phyloP scores from a whole-genome alignment of 2,329 filamentous ascomycete species.

The Huntiella decipiens region DNA sequence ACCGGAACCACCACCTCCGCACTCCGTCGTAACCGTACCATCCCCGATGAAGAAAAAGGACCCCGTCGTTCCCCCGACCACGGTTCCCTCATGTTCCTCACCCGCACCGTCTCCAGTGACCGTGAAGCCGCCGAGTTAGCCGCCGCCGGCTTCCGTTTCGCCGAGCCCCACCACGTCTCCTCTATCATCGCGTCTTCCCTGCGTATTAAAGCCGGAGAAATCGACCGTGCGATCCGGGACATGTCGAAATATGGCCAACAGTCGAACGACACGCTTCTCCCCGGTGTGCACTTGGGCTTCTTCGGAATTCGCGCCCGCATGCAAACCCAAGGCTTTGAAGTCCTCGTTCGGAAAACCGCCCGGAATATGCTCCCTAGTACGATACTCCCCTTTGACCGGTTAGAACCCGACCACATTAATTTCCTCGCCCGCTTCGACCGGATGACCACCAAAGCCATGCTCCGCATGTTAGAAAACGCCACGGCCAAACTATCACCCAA shows the following conservation, averaged over 20 bases:
- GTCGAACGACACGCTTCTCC: conserved; percentile 24
- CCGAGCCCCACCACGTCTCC: conserved; percentile 46
- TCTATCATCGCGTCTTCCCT: conserved; percentile 51
- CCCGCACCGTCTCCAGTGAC: conserved; percentile 40
- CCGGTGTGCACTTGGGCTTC: conserved; percentile 37
- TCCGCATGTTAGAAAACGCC: conserved; percentile 20
- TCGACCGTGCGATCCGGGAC: conserved; percentile 40
- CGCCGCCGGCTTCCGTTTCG: conserved; percentile 62
- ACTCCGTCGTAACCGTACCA: not conserved
- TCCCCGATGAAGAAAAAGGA: conserved; percentile 24
- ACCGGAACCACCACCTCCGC: conserved; percentile 22
- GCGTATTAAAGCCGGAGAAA: conserved; percentile 47
- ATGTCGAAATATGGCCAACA: conserved; percentile 41
- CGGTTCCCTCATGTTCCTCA: conserved; percentile 62
- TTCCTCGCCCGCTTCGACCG: conserved; percentile 33
- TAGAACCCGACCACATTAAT: conserved; percentile 36
- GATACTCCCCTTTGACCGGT: conserved; percentile 29
- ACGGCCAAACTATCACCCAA: conserved; percentile 19
- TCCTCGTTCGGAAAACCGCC: conserved; percentile 37
- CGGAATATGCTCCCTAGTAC: conserved; percentile 43
- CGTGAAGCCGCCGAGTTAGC: conserved; percentile 29
- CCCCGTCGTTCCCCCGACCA: conserved; percentile 16
- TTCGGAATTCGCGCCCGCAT: conserved; percentile 37
- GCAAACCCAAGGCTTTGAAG: conserved; percentile 38
- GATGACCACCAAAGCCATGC: conserved; percentile 22